Conservation (phyloP, 2,329 filamentous ascomycete genomes). For the Cytospora piceicola region DNA sequence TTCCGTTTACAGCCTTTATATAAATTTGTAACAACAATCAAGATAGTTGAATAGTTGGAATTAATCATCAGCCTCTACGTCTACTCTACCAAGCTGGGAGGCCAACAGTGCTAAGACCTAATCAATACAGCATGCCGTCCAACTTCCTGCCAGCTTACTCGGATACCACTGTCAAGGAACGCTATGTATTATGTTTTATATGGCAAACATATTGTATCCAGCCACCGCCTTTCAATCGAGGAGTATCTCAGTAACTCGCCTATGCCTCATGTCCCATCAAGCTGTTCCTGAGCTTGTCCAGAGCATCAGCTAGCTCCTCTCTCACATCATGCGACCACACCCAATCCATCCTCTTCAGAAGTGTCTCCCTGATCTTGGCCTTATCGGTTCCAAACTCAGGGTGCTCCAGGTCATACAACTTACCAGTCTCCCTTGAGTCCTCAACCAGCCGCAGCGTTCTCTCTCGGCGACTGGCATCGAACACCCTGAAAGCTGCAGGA, state of each 20-base stretch:
- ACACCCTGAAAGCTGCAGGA: conserved; percentile 49
- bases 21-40: no score
- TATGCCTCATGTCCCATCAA: conserved; percentile 11
- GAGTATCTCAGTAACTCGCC: background rate
- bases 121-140: no score
- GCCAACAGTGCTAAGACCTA: no score
- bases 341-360: conserved; percentile 29
- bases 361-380: conserved; percentile 26
- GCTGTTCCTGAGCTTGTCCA: conserved; percentile 21
- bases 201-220: no score
- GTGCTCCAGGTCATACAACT: conserved; percentile 45
- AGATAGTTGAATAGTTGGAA: no score
- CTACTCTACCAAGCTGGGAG: no score
- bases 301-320: conserved; percentile 14
- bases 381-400: conserved; percentile 25
- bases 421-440: conserved; percentile 51
- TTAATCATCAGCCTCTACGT: no score
- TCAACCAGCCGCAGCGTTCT: conserved; percentile 54
- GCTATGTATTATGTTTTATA: no score
- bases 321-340: conserved; percentile 27
- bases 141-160: no score
- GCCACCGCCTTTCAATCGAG: no score
- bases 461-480: conserved; percentile 51
- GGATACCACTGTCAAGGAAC: no score
- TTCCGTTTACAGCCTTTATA: no score